These are phyloP conservation scores for Stipa capillata DNA, from an alignment of 176 grass and related monocot genomes.

Conservation along the genomic window DNA sequence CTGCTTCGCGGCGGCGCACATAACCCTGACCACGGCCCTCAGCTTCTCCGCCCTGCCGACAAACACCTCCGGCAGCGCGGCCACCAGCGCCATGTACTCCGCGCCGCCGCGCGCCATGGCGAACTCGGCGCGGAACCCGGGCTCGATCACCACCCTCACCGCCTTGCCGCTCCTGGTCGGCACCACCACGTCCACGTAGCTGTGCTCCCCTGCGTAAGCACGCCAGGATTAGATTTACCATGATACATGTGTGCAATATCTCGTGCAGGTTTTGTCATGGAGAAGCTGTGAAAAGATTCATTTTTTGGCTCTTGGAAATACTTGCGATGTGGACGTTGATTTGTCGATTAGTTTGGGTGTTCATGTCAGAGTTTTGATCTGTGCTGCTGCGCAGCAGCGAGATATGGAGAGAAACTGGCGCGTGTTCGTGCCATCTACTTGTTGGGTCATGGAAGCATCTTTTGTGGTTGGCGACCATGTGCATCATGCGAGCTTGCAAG, in stretches of 20 bases:
- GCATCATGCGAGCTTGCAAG: background rate
- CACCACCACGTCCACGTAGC: slow-evolving; percentile 45
- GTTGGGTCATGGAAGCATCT: background rate
- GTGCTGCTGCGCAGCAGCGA: too few species aligned
- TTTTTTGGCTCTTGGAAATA: too few species aligned
- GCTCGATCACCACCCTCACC: slow-evolving; percentile 43
- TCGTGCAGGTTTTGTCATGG: too few species aligned
- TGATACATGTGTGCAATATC: too few species aligned
- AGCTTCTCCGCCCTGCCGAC: slow-evolving; percentile 48
- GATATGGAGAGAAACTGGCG: too few species aligned
- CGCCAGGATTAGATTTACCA: too few species aligned
- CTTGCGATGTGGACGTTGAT: too few species aligned
- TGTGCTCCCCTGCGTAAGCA: slow-evolving; percentile 61
- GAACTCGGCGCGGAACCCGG: slow-evolving; percentile 57
- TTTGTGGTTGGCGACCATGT: background rate
- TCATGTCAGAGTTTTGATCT: too few species aligned
- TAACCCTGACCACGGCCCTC: slow-evolving; percentile 37
- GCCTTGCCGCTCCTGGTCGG: slow-evolving; percentile 36
- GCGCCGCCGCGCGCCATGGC: slow-evolving; percentile 46
- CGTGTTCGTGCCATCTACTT: background rate
- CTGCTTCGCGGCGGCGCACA: slow-evolving; percentile 57
- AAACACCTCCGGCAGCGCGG: slow-evolving; percentile 51
- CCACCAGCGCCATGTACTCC: slow-evolving; percentile 45
- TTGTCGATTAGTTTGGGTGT: too few species aligned
- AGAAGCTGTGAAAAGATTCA: too few species aligned